Evolutionary conservation across 495 filamentous ascomycete species (phyloP), one percentile per base, ranked within the genome.

Genomic region (Aspergillus ellipticus): DNA sequence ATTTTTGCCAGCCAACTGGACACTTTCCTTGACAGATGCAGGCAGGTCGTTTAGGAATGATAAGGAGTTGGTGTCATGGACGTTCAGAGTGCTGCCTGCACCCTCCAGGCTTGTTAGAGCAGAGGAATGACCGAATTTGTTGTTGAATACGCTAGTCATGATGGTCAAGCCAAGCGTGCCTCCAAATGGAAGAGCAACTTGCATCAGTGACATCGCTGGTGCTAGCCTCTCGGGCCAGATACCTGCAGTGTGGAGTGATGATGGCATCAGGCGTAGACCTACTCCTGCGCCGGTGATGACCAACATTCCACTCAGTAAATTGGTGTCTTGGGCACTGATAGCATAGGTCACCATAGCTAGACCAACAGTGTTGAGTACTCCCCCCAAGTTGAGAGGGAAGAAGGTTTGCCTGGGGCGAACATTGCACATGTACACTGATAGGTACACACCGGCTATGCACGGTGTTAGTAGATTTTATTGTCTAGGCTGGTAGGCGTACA

Each of bases 61-160:
- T 0, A 71, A 49, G 4, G 62, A 67, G 11, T 63, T 24, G 15
- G 57, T 56, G 4, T 59, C 62, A 41, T 60, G 55, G 4, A 53
- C 35, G 20, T 57, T 42, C 21, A 66, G 33, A 20, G 51, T 28
- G 6, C 22, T 56, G 29, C 35, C 58, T 31, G 22, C 19, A 24
- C 6, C 51, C 8, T 53, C 35, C 10, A 52, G 43, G 26, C 16
- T 19, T 20, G 21, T 22, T n/a, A 48, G 11, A 11, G 15, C 33
- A 45, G 57, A 53, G 16, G 54, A 28, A 19, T 66, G 45, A 20
- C 50, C 56, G 45, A 69, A 64, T 28, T 72, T 77, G 64, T 85
- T 85, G 53, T 82, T 82, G 63, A 86, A 85, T 0, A 86, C 81
- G 26, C 74, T 77, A 6, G 79, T 72, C 81, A 86, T 85, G 42